phyloP scores from a whole-genome alignment of 2,329 filamentous ascomycete species.

The Akanthomyces muscarius region DNA sequence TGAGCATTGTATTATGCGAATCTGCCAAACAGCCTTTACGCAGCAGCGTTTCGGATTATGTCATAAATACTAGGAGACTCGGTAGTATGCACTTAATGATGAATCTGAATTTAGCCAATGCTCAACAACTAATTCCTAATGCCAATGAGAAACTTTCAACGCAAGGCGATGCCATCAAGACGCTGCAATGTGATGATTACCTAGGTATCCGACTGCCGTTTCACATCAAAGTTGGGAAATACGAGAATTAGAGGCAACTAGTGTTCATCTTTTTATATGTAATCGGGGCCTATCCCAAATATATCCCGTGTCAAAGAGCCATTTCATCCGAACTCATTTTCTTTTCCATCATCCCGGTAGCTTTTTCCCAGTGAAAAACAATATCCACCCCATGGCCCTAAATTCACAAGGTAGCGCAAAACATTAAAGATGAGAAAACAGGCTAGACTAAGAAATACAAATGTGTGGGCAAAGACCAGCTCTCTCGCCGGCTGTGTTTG shows the following conservation, averaged over 20 bases:
- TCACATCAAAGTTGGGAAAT: not conserved
- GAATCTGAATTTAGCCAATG: not conserved
- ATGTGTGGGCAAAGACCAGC: not conserved
- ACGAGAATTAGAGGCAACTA: not conserved
- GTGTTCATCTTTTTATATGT: not conserved
- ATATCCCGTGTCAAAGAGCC: conserved; percentile 7
- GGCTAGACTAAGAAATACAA: conserved; percentile 7
- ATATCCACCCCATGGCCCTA: not conserved
- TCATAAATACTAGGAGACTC: not conserved
- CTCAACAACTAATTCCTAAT: not conserved
- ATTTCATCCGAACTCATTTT: conserved; percentile 1
- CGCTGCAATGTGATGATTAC: not conserved
- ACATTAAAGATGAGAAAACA: not conserved
- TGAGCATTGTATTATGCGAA: not conserved
- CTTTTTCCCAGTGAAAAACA: not conserved
- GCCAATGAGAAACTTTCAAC: too few relatives aligned
- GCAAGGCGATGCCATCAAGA: too few relatives aligned
- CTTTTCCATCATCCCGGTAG: not conserved
- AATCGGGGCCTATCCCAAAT: conserved; percentile 1
- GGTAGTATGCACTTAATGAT: not conserved
- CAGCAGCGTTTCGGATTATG: not conserved
- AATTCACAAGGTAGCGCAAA: not conserved
- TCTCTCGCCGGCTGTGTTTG: not conserved
- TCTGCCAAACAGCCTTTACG: not conserved
- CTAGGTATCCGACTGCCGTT: not conserved